A percentile compares a stretch with the other conserved stretches of the same genome.
phyloP scores from a whole-genome alignment of 192 early-diverging fungal species.

The Rhizoclosmatium globosum region DNA sequence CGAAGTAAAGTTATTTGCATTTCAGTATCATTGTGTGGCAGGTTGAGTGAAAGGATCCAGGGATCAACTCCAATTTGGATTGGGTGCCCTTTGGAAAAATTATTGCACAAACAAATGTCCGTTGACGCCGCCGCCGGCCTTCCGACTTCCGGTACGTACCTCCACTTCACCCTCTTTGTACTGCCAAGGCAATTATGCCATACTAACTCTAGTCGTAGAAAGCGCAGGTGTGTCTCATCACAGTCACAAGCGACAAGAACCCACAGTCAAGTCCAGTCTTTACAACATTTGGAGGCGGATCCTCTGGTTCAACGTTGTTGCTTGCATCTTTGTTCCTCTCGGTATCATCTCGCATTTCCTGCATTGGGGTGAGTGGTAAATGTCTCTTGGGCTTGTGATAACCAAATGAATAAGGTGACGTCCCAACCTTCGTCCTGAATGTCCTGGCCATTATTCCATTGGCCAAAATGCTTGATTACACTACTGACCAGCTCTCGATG shows the following conservation, averaged over 20 bases:
- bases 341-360: constrained; percentile 74
- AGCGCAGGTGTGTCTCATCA: too few species aligned
- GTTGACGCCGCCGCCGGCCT: too few species aligned
- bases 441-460: constrained; percentile 88
- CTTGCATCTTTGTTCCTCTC: constrained; percentile 81
- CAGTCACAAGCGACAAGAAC: background rate
- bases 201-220: too few species aligned
- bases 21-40: too few species aligned
- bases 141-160: too few species aligned
- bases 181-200: too few species aligned
- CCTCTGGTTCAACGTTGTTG: constrained; percentile 58
- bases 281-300: background rate
- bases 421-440: constrained; percentile 80
- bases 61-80: too few species aligned
- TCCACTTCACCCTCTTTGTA: too few species aligned
- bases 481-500: constrained; percentile 75
- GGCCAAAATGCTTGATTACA: constrained; percentile 85
- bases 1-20: too few species aligned
- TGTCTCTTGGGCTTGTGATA: background rate
- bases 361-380: constrained; percentile 56
- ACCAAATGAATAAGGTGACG: constrained; percentile 39
- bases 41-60: too few species aligned
- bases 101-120: too few species aligned
- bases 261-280: background rate
- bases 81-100: too few species aligned